Evolutionary conservation across 352 stramenopile genomes (phyloP).

Genomic region (Phytophthora melonis): DNA sequence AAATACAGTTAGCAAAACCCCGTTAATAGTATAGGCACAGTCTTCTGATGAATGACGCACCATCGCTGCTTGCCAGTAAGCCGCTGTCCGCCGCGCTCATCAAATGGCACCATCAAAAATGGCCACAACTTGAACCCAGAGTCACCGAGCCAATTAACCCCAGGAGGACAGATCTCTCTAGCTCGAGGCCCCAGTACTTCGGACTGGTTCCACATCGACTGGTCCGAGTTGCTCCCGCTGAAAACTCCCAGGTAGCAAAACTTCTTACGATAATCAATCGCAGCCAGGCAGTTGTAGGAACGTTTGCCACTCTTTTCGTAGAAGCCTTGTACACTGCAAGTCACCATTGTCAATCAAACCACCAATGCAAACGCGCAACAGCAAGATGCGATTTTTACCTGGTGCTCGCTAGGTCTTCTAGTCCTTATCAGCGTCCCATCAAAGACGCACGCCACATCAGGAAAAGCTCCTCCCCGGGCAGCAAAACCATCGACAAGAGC

Average conservation of each 20-base stretch:
- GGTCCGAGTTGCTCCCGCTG: slow-evolving; percentile 15
- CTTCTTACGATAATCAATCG: slow-evolving; percentile 8
- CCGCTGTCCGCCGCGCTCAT: neutral
- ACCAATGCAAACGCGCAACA: neutral
- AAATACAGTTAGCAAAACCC: too few species aligned
- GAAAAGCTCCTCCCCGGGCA: neutral
- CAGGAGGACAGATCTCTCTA: neutral
- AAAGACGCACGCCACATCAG: slow-evolving; percentile 13
- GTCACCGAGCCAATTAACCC: slow-evolving; percentile 6
- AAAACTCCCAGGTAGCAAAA: slow-evolving; percentile 11
- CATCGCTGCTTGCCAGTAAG: slow-evolving; percentile 8
- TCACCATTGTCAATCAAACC: neutral
- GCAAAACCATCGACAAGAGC: slow-evolving; percentile 8
- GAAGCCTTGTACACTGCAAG: neutral
- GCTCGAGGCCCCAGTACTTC: neutral
- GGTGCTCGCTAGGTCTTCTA: neutral
- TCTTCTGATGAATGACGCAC: neutral
- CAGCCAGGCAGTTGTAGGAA: slow-evolving; percentile 5
- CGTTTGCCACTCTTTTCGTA: slow-evolving; percentile 13
- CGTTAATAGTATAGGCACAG: too few species aligned
- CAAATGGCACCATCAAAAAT: slow-evolving; percentile 15
- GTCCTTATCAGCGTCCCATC: slow-evolving; percentile 10
- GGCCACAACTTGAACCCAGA: slow-evolving; percentile 11
- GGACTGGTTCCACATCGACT: slow-evolving; percentile 20
- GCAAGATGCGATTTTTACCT: neutral